A percentile compares a stretch with the other conserved stretches of the same genome.
phyloP scores from a whole-genome alignment of 1,284 basidiomycete species.

The Amylostereum chailletii region DNA sequence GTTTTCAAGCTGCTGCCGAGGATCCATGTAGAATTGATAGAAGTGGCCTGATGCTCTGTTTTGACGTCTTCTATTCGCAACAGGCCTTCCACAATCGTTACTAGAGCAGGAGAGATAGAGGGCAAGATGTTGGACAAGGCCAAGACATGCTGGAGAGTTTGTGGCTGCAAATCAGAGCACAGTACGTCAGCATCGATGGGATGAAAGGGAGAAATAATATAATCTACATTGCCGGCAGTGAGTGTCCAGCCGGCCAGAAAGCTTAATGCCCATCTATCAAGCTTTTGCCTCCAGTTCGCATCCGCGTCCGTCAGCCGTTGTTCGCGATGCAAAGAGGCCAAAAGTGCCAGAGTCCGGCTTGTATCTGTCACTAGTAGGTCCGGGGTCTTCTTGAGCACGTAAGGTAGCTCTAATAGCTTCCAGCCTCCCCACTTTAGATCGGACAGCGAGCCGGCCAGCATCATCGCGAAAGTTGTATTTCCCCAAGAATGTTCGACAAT shows the following conservation, averaged over 20 bases:
- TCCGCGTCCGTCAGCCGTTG: slow-evolving; percentile 48
- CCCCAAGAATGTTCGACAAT: slow-evolving; percentile 43
- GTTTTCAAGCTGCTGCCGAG: slow-evolving; percentile 39
- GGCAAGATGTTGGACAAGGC: slow-evolving; percentile 41
- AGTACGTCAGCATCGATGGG: not conserved
- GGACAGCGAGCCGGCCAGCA: slow-evolving; percentile 48
- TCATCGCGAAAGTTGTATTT: slow-evolving; percentile 35
- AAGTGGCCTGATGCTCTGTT: slow-evolving; percentile 23
- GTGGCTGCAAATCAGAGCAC: slow-evolving; percentile 19
- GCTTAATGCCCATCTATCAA: slow-evolving; percentile 35
- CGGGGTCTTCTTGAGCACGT: slow-evolving; percentile 41
- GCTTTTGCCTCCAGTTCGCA: slow-evolving; percentile 43
- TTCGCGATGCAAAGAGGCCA: slow-evolving; percentile 37
- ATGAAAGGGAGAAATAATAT: not conserved
- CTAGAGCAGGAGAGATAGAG: slow-evolving; percentile 34
- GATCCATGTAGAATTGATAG: slow-evolving; percentile 42
- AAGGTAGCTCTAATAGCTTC: slow-evolving; percentile 55
- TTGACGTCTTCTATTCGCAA: slow-evolving; percentile 27
- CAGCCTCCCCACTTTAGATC: slow-evolving; percentile 67
- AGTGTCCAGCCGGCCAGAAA: slow-evolving; percentile 27
- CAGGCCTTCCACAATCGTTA: slow-evolving; percentile 38
- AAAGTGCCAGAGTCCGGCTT: slow-evolving; percentile 34
- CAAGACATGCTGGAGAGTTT: slow-evolving; percentile 42
- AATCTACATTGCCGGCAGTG: slow-evolving; percentile 24
- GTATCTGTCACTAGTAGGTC: slow-evolving; percentile 35